These are phyloP conservation scores for Byssoonygena ceratinophila DNA, from an alignment of 2,329 filamentous ascomycete genomes.

Conservation along the genomic window DNA sequence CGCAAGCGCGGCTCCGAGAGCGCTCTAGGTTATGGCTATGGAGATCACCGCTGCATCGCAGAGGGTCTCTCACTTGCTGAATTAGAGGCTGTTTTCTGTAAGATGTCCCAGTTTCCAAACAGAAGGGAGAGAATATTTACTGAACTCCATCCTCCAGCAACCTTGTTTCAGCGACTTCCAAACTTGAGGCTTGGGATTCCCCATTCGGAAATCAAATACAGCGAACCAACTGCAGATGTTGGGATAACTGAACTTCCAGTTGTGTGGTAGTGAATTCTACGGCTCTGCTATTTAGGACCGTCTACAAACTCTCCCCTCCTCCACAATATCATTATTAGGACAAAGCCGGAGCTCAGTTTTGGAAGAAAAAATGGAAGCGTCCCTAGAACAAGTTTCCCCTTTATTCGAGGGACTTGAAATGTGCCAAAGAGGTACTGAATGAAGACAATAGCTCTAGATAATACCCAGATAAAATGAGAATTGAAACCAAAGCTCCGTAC, in stretches of 20 bases:
- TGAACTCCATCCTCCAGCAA: slow-evolving; percentile 21
- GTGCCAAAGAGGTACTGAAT: no score
- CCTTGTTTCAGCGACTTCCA: slow-evolving; percentile 34
- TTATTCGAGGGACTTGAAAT: no score
- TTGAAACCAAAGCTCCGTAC: no score
- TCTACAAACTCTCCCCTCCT: no score
- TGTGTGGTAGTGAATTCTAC: slow-evolving; percentile 13
- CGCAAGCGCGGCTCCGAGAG: slow-evolving; percentile 28
- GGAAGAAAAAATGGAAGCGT: not conserved
- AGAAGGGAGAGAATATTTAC: not conserved
- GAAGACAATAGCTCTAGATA: no score
- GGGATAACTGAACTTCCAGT: slow-evolving; percentile 35
- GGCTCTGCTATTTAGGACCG: not conserved
- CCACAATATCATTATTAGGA: no score
- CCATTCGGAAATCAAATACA: slow-evolving; percentile 33
- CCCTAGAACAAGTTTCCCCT: no score
- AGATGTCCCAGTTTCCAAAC: slow-evolving; percentile 16
- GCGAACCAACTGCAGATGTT: slow-evolving; percentile 32
- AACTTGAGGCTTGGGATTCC: slow-evolving; percentile 33
- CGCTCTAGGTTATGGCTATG: slow-evolving; percentile 40
- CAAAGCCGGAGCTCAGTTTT: not conserved
- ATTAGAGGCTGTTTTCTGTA: slow-evolving; percentile 37
- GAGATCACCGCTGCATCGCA: slow-evolving; percentile 39
- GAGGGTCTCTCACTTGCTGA: slow-evolving; percentile 38
- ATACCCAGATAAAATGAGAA: no score